Conservation (phyloP, 1,139 yeast species). For the Debaryomycetaceae sp. region DNA sequence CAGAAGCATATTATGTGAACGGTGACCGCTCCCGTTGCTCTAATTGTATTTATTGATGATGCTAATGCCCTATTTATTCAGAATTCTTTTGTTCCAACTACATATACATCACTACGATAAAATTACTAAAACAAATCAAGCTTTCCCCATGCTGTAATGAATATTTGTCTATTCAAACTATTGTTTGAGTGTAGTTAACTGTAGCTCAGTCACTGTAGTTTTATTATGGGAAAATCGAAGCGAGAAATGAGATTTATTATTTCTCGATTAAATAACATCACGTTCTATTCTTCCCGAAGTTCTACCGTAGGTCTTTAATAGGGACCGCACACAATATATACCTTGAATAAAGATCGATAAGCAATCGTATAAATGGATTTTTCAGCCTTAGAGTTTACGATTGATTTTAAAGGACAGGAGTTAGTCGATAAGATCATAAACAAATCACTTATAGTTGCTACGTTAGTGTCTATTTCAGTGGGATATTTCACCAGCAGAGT, state of each 20-base stretch:
- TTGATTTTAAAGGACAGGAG: conserved; percentile 62
- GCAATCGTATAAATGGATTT: conserved; percentile 3
- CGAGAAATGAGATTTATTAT: too few relatives aligned
- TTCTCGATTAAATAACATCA: too few relatives aligned
- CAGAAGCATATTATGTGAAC: conserved; percentile 5
- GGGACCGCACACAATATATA: too few relatives aligned
- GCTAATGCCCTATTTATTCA: not conserved
- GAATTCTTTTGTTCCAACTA: not conserved
- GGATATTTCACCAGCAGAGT: conserved; percentile 48
- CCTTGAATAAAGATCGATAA: too few relatives aligned
- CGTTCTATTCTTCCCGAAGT: not conserved
- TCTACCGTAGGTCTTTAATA: not conserved
- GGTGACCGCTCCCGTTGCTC: not conserved
- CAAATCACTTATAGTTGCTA: conserved; percentile 16
- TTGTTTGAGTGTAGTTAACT: too few relatives aligned
- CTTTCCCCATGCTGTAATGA: not conserved
- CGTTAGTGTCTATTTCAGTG: conserved; percentile 35
- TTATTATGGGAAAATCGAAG: too few relatives aligned
- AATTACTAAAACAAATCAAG: not conserved
- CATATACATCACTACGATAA: not conserved
- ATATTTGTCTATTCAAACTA: too few relatives aligned
- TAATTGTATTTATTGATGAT: not conserved
- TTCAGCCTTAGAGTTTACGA: conserved; percentile 47
- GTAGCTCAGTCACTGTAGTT: not conserved
- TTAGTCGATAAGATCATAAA: conserved; percentile 28